These are phyloP conservation scores for Sporodiniella umbellata DNA, from an alignment of 371 early-diverging fungal species.

Conservation along the genomic window DNA sequence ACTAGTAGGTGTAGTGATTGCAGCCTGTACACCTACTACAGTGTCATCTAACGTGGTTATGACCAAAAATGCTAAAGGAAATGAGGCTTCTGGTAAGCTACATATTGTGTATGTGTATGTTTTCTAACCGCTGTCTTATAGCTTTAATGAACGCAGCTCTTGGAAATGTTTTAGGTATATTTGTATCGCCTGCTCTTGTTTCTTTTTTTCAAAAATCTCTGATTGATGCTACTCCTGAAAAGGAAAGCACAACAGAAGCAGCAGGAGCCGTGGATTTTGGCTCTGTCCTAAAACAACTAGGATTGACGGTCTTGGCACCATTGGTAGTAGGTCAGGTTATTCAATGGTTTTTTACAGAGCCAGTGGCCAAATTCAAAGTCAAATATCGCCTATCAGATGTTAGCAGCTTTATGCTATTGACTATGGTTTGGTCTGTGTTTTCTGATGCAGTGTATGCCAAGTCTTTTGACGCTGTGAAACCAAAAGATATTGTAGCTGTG, in stretches of 20 bases:
- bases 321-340: constrained; percentile 65
- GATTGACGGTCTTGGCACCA: constrained; percentile 62
- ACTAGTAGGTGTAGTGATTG: constrained; percentile 66
- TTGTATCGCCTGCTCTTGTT: constrained; percentile 64
- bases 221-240: constrained; percentile 39
- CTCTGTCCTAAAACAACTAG: constrained; percentile 56
- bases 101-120: background rate
- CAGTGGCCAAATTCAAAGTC: constrained; percentile 48
- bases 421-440: constrained; percentile 75
- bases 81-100: constrained; percentile 56
- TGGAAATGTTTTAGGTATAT: constrained; percentile 72
- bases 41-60: constrained; percentile 79
- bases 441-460: constrained; percentile 67
- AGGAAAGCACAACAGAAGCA: constrained; percentile 32
- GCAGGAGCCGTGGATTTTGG: constrained; percentile 49
- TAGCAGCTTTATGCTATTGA: constrained; percentile 57
- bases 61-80: constrained; percentile 73
- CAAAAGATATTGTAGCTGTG: constrained; percentile 57
- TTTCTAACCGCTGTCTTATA: background rate
- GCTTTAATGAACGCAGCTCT: constrained; percentile 70
- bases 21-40: constrained; percentile 71
- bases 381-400: constrained; percentile 56
- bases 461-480: constrained; percentile 47
- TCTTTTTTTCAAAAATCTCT: constrained; percentile 37
- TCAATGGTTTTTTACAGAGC: constrained; percentile 53